Conservation (phyloP, 1,284 basidiomycete genomes). For the Gomphus sp. region DNA sequence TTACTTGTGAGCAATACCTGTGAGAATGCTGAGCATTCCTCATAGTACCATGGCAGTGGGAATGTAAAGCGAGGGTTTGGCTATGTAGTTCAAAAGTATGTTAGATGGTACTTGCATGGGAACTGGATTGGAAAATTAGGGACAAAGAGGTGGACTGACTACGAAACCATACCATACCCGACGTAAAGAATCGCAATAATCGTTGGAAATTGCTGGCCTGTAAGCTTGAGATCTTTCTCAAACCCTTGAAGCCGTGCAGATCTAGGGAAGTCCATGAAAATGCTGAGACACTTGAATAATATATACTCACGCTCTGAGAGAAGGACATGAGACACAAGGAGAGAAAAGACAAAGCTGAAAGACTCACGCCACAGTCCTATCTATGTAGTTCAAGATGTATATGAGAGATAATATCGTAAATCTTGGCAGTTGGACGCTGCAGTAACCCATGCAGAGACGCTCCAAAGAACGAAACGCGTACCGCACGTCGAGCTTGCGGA, state of each 20-base stretch:
- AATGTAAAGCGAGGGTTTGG: conserved; percentile 66
- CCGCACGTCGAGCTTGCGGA: neutral
- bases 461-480: neutral
- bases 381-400: conserved; percentile 4
- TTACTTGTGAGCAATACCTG: conserved; percentile 16
- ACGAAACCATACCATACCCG: conserved; percentile 76
- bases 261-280: conserved; percentile 21
- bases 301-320: neutral
- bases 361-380: conserved; percentile 4
- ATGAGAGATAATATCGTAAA: neutral
- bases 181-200: conserved; percentile 68
- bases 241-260: conserved; percentile 65
- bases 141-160: conserved; percentile 35
- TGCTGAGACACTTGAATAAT: conserved; percentile 13
- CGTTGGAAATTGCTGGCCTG: conserved; percentile 56
- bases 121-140: neutral
- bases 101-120: conserved; percentile 27
- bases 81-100: conserved; percentile 64
- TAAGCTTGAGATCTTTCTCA: conserved; percentile 56
- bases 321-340: neutral
- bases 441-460: neutral
- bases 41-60: conserved; percentile 64
- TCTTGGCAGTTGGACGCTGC: neutral
- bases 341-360: neutral
- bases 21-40: conserved; percentile 58